These are phyloP conservation scores for Zygoascus flipseniorum DNA, from an alignment of 805 yeast species.

Conservation along the genomic window DNA sequence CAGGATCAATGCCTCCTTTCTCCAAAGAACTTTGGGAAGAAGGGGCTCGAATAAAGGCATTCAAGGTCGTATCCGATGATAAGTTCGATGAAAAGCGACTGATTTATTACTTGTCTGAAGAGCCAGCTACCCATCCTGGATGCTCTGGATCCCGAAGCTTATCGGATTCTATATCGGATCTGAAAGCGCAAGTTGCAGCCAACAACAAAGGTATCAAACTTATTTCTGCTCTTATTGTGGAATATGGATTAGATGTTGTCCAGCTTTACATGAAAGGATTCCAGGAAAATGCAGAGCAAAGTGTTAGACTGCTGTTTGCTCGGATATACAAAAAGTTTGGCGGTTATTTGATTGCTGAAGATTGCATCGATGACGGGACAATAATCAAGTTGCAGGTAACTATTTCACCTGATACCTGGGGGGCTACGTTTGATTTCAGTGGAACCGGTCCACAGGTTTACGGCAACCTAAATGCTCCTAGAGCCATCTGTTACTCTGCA, in stretches of 20 bases:
- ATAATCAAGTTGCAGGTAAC: constrained; percentile 20
- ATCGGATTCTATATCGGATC: constrained; percentile 73
- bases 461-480: constrained; percentile 89
- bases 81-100: constrained; percentile 67
- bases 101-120: constrained; percentile 49
- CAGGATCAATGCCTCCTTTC: constrained; percentile 93
- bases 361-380: constrained; percentile 30
- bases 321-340: constrained; percentile 33
- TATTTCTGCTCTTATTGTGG: constrained; percentile 49
- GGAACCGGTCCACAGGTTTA: constrained; percentile 84
- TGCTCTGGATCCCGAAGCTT: constrained; percentile 85
- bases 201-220: constrained; percentile 76
- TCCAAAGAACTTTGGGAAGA: constrained; percentile 80
- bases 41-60: constrained; percentile 82
- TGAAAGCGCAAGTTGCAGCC: constrained; percentile 83
- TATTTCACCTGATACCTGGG: constrained; percentile 44
- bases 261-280: constrained; percentile 73
- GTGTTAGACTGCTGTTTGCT: constrained; percentile 52
- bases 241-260: constrained; percentile 53
- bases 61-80: constrained; percentile 62
- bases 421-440: constrained; percentile 70
- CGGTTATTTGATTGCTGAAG: constrained; percentile 19
- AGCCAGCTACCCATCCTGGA: constrained; percentile 76
- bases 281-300: constrained; percentile 65
- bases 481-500: constrained; percentile 82